Evolutionary conservation across 1,139 yeast genomes (phyloP).

Genomic region (Scheffersomyces illinoinensis): DNA sequence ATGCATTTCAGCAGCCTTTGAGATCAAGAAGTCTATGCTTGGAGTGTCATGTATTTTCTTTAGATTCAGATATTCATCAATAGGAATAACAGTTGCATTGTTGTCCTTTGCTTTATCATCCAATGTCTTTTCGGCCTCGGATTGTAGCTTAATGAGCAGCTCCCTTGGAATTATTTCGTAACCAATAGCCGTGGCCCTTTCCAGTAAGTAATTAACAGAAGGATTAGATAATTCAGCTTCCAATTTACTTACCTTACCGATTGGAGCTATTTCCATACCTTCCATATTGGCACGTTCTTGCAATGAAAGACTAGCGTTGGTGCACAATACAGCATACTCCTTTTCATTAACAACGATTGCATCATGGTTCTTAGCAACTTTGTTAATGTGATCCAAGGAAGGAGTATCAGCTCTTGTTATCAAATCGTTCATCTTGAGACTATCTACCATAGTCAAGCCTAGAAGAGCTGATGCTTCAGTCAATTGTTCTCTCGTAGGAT

Average conservation of each 20-base stretch:
- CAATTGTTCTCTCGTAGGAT: slow-evolving; percentile 30
- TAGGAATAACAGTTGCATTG: slow-evolving; percentile 6
- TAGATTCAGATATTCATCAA: slow-evolving; percentile 10
- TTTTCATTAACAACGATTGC: slow-evolving; percentile 7
- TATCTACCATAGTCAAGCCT: slow-evolving; percentile 14
- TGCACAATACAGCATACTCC: slow-evolving; percentile 3
- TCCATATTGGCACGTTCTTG: not conserved
- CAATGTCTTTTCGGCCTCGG: slow-evolving; percentile 9
- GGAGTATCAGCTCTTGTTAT: slow-evolving; percentile 17
- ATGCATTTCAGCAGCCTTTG: slow-evolving; percentile 16
- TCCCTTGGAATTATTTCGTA: not conserved
- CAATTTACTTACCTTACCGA: not conserved
- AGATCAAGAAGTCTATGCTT: slow-evolving; percentile 15
- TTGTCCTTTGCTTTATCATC: slow-evolving; percentile 10
- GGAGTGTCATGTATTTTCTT: slow-evolving; percentile 11
- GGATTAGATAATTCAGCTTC: not conserved
- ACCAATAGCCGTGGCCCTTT: not conserved
- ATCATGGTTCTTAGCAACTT: slow-evolving; percentile 12
- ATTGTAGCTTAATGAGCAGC: slow-evolving; percentile 7
- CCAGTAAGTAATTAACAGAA: not conserved
- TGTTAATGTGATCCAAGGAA: slow-evolving; percentile 26
- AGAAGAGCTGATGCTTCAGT: slow-evolving; percentile 26
- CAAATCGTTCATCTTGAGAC: slow-evolving; percentile 8
- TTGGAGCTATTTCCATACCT: not conserved
- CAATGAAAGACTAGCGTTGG: not conserved